Evolutionary conservation across 495 filamentous ascomycete genomes (phyloP).

Genomic region (Penicillium malachiteum): DNA sequence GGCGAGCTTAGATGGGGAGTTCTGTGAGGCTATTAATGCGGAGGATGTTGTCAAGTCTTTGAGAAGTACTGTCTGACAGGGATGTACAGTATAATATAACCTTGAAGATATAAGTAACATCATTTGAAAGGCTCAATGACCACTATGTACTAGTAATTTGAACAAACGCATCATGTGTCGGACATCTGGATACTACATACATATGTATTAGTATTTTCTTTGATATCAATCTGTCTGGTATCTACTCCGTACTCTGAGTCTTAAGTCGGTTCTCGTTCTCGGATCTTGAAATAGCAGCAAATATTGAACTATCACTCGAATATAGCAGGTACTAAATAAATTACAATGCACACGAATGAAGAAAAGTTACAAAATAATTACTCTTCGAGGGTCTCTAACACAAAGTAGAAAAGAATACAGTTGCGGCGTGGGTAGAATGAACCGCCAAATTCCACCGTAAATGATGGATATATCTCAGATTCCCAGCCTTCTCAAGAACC

Average conservation of each 20-base stretch:
- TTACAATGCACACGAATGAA: slow-evolving; percentile 2
- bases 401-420: slow-evolving; percentile 38
- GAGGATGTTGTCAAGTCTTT: slow-evolving; percentile 37
- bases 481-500: slow-evolving; percentile 15
- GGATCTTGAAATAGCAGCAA: no score
- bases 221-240: no score
- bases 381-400: slow-evolving; percentile 34
- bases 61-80: slow-evolving; percentile 1
- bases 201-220: no score
- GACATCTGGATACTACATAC: no score
- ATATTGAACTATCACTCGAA: no score
- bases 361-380: slow-evolving; percentile 33
- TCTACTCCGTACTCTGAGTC: no score
- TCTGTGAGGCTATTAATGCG: slow-evolving; percentile 41
- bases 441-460: slow-evolving; percentile 23
- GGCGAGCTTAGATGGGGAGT: slow-evolving; percentile 49
- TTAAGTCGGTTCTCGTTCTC: no score
- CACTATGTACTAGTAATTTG: no score
- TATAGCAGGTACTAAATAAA: background rate
- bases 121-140: no score
- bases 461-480: slow-evolving; percentile 25
- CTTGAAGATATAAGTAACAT: no score
- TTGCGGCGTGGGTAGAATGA: slow-evolving; percentile 20
- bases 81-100: no score
- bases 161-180: no score